Evolutionary conservation across 148 eudicot species (phyloP).

Genomic region (Persicaria maculosa): DNA sequence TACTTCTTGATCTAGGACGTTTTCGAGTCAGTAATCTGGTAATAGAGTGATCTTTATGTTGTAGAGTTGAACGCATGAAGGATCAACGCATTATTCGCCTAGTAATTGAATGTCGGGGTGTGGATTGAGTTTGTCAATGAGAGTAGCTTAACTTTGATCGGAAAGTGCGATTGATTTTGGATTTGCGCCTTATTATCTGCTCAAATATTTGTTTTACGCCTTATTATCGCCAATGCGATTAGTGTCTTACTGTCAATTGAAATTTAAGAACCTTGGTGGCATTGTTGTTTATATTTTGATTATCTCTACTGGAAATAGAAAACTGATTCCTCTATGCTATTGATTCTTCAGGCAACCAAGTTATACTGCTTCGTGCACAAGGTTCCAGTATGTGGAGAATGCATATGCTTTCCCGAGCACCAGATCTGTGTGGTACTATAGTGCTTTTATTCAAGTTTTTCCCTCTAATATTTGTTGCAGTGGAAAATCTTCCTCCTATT

Average conservation of each 20-base stretch:
- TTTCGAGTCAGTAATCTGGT: background rate
- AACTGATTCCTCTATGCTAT: background rate
- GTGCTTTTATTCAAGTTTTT: background rate
- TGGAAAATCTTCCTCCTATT: background rate
- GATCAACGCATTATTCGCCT: background rate
- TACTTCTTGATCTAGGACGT: background rate
- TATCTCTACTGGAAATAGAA: background rate
- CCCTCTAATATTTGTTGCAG: background rate
- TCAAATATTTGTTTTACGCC: background rate
- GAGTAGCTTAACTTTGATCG: background rate
- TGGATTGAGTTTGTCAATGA: background rate
- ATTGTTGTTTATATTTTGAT: background rate
- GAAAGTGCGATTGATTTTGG: background rate
- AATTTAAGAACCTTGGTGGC: background rate
- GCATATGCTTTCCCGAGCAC: constrained; percentile 96
- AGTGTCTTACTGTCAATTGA: background rate
- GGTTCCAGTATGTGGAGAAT: constrained; percentile 97
- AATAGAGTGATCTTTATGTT: background rate
- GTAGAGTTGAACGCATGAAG: background rate
- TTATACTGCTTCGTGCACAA: constrained; percentile 98
- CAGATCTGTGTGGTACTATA: constrained; percentile 91
- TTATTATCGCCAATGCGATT: background rate
- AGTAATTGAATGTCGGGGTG: background rate
- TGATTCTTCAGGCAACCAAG: constrained; percentile 72
- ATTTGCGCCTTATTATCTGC: background rate